Conservation (phyloP, 192 early-diverging fungal species). For the Linnemannia elongata region DNA sequence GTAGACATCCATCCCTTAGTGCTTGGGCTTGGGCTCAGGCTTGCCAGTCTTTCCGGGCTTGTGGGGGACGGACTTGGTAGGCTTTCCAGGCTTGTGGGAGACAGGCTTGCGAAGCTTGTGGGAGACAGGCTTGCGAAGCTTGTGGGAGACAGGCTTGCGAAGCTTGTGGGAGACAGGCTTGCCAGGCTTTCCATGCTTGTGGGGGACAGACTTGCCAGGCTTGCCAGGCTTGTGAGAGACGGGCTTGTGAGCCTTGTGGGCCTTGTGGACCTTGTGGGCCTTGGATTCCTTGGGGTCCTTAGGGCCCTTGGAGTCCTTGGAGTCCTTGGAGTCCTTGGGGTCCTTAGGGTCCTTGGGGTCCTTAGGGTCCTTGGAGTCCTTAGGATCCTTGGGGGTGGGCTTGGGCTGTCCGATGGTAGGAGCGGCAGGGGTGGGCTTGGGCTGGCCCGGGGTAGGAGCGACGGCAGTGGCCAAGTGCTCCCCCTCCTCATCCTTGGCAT, state of each 20-base stretch:
- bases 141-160: background rate
- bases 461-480: no score
- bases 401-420: no score
- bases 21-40: background rate
- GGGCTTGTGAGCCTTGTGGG: background rate
- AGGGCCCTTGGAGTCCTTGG: no score
- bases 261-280: no score
- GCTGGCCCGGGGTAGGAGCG: no score
- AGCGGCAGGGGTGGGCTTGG: no score
- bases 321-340: no score
- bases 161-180: background rate
- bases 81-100: background rate
- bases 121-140: conserved; percentile 1
- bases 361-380: no score
- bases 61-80: background rate
- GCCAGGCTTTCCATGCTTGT: background rate
- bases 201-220: conserved; percentile 4
- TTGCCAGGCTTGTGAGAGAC: background rate
- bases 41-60: conserved; percentile 9
- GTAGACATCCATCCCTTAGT: background rate
- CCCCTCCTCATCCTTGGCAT: no score
- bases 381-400: no score
- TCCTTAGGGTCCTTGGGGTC: no score
- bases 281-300: no score
- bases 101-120: background rate